Percentiles rank a stretch among this genome's conserved stretches.
phyloP scores from a whole-genome alignment of 441 rosid species.

The Breynia disticha region DNA sequence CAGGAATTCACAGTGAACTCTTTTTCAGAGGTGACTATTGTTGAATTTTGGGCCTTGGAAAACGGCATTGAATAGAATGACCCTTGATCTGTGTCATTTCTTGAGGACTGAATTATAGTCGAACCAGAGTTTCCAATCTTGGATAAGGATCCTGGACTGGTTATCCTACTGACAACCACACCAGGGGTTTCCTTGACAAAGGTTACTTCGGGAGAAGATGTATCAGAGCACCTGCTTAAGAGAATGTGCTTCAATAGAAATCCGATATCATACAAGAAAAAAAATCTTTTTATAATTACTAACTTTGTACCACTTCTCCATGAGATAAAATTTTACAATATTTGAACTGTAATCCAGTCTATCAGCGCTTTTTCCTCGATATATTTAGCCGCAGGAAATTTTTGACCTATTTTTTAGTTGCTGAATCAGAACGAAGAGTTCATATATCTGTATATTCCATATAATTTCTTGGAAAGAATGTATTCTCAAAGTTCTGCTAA shows the following conservation, averaged over 20 bases:
- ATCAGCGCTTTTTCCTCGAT: background rate
- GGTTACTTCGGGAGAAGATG: conserved; percentile 32
- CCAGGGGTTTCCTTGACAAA: conserved; percentile 52
- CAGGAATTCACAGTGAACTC: conserved; percentile 22
- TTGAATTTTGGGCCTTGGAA: conserved; percentile 23
- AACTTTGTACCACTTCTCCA: background rate
- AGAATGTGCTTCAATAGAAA: background rate
- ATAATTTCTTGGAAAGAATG: too few species aligned
- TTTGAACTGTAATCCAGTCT: background rate
- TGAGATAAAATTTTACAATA: background rate
- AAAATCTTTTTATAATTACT: background rate
- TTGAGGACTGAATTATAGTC: conserved; percentile 41
- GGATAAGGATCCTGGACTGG: conserved; percentile 43
- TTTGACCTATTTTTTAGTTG: too few species aligned
- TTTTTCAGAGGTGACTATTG: conserved; percentile 39
- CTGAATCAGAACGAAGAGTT: too few species aligned
- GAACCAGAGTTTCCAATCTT: conserved; percentile 43
- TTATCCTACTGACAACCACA: conserved; percentile 23
- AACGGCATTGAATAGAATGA: conserved; percentile 30
- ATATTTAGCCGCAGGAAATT: too few species aligned
- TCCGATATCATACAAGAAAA: background rate
- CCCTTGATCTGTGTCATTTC: conserved; percentile 34
- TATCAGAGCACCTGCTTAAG: conserved; percentile 49
- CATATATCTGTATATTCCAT: too few species aligned
- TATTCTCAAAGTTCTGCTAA: too few species aligned